Evolutionary conservation across 805 yeast genomes (phyloP), one percentile per base, ranked within the genome.

Genomic region (Yarrowia divulgata): DNA sequence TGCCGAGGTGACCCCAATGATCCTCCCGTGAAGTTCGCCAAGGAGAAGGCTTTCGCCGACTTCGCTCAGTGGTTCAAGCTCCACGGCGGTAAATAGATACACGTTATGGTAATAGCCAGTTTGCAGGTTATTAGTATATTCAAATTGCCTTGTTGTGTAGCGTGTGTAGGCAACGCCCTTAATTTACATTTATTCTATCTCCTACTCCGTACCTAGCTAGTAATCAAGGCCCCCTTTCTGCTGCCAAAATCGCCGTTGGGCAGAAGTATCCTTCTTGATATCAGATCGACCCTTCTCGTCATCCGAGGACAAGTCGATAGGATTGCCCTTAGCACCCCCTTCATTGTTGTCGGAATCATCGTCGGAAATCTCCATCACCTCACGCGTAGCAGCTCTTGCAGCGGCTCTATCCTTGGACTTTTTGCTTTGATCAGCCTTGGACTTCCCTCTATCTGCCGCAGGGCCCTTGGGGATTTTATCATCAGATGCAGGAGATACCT

Each of bases 1-100:
- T 87, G 85, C 52, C 89, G 90, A 79, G 97, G 96, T 69, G 97
- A 93, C 76, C 71, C 84, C 42, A 71, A 80, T 12, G 79, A 81
- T 70, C 88, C 89, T 29, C 76, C 73, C 42, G 85, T 85, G 69
- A 82, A 77, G 73, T 88, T 87, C 73, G 92, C 96, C 49, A 87
- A 84, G 77, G 90, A 89, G 71, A 89, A 88, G 81, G 82, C 88
- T 1, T 79, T 89, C 63, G 29, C 42, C 49, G 74, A 73, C 58
- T 48, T 67, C 10, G 55, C 72, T n/a, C 68, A 54, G 18, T 74
- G 75, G 75, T 73, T 74, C 57, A 48, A 63, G 68, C 57, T 63
- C 14, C 68, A 63, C 16, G 57, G 68, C 3, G 68, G 67, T 7
- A 8, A 18, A 29, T 60, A 58, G 39, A 8, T n/a, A 32, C 32